These are phyloP conservation scores for Syzygium aqueum DNA, from an alignment of 345 rosid genomes.

Conservation along the genomic window DNA sequence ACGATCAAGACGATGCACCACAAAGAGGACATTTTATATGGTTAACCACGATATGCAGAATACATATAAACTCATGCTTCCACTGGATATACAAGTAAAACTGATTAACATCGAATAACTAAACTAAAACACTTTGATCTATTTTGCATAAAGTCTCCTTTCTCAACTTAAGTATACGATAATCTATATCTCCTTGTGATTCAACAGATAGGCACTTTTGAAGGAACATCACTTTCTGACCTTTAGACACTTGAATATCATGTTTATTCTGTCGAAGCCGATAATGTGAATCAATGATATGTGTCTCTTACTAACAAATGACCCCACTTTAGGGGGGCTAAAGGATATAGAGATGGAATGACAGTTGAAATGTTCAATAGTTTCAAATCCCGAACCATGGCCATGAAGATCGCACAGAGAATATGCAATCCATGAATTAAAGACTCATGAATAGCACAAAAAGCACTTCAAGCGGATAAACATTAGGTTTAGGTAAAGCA, in stretches of 20 bases:
- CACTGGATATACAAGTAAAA: background rate
- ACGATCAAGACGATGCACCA: background rate
- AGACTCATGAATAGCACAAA: background rate
- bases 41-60: background rate
- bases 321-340: background rate
- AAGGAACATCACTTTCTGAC: background rate
- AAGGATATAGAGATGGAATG: background rate
- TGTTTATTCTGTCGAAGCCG: background rate
- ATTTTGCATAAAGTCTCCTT: background rate
- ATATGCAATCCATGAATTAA: background rate
- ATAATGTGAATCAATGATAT: background rate
- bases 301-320: background rate
- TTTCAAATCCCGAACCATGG: background rate
- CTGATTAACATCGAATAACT: background rate
- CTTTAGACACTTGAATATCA: background rate
- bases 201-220: background rate
- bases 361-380: background rate
- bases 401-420: background rate
- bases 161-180: background rate
- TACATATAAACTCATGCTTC: background rate
- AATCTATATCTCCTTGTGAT: background rate
- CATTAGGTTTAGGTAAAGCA: background rate
- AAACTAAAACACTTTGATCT: background rate
- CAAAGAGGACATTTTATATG: background rate
- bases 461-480: background rate